Conservation (phyloP, 805 yeast genomes). For the Saturnispora zaruensis region DNA sequence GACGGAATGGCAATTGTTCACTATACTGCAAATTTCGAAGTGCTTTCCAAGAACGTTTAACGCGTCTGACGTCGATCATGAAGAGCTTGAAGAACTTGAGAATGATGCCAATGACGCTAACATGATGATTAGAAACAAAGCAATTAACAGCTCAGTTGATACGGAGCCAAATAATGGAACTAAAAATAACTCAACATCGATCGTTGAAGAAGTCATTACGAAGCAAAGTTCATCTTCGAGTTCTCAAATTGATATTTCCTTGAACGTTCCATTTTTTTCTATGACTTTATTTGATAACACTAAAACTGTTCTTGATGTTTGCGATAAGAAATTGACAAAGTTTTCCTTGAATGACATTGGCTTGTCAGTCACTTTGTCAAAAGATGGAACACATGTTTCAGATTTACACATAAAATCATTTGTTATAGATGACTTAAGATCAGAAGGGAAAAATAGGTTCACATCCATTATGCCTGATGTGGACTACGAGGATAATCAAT, state of each 20-base stretch:
- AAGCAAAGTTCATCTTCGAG: not conserved
- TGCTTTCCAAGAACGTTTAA: slow-evolving; percentile 49
- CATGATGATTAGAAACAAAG: slow-evolving; percentile 27
- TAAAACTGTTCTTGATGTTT: slow-evolving; percentile 26
- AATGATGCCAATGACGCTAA: slow-evolving; percentile 63
- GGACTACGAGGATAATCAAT: slow-evolving; percentile 57
- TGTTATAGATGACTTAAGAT: slow-evolving; percentile 67
- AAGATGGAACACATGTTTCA: slow-evolving; percentile 48
- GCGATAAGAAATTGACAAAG: slow-evolving; percentile 40
- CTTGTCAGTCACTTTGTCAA: slow-evolving; percentile 40
- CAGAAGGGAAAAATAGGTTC: slow-evolving; percentile 55
- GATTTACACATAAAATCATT: slow-evolving; percentile 63
- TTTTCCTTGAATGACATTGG: slow-evolving; percentile 55
- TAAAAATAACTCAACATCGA: slow-evolving; percentile 1
- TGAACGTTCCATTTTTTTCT: slow-evolving; percentile 55
- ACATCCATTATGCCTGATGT: slow-evolving; percentile 72
- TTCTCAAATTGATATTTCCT: slow-evolving; percentile 35
- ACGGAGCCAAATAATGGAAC: not conserved
- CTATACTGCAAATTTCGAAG: slow-evolving; percentile 45
- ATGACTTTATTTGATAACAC: slow-evolving; percentile 54
- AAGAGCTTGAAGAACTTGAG: slow-evolving; percentile 43
- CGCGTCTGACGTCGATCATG: slow-evolving; percentile 33
- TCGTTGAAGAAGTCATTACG: not conserved
- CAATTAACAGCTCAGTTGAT: slow-evolving; percentile 12
- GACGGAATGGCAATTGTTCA: slow-evolving; percentile 65